These are phyloP conservation scores for Sanghuangporus sanghuang DNA, from an alignment of 1,284 basidiomycete genomes.

Conservation along the genomic window DNA sequence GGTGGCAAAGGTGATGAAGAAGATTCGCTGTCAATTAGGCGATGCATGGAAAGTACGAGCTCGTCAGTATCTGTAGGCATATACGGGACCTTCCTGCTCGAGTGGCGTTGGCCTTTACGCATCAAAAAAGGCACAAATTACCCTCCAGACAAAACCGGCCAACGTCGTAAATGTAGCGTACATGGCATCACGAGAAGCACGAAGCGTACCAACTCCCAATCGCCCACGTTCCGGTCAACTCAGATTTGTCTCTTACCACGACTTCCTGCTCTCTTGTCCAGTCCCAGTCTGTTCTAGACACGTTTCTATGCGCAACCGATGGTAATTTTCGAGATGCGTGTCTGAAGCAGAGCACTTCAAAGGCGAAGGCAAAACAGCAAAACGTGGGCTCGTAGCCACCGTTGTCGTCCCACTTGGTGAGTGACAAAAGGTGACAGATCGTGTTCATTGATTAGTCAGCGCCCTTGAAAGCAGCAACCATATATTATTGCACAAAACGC, in stretches of 20 bases:
- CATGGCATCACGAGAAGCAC: not conserved
- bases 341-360: conserved; percentile 16
- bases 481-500: too few species aligned
- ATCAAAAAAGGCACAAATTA: not conserved
- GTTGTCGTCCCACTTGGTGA: too few species aligned
- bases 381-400: not conserved
- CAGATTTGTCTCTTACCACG: not conserved
- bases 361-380: conserved; percentile 6
- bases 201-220: not conserved
- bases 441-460: too few species aligned
- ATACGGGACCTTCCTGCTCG: not conserved
- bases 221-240: conserved; percentile 7
- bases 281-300: not conserved
- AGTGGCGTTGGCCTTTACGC: not conserved
- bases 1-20: not conserved
- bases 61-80: not conserved
- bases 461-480: too few species aligned
- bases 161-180: not conserved
- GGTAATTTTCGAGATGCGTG: conserved; percentile 1
- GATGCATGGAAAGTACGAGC: not conserved
- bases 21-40: not conserved
- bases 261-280: conserved; percentile 1
- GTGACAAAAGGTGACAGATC: too few species aligned
- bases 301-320: not conserved
- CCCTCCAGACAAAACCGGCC: not conserved